Evolutionary conservation across 768 basidiomycete species (phyloP).

Genomic region (Lentinus brumalis): DNA sequence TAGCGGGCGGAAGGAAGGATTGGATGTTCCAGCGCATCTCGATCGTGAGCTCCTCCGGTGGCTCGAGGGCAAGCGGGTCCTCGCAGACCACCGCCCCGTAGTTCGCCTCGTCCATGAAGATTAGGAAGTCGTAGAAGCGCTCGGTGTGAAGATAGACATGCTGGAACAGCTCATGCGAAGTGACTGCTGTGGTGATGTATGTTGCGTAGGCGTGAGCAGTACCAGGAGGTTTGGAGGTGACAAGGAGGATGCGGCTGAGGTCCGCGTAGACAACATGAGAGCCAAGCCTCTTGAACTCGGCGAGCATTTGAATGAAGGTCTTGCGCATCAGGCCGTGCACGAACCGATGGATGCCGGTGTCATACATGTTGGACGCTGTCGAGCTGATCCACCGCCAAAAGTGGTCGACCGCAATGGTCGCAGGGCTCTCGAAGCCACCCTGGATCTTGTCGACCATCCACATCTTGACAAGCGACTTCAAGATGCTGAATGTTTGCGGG

Average conservation of each 20-base stretch:
- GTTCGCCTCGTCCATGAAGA: conserved; percentile 97
- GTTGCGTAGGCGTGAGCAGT: conserved; percentile 95
- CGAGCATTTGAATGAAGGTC: conserved; percentile 94
- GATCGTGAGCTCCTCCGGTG: conserved; percentile 67
- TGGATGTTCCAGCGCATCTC: conserved; percentile 94
- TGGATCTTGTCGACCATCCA: conserved; percentile 91
- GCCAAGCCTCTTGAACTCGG: conserved; percentile 94
- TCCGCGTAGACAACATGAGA: conserved; percentile 94
- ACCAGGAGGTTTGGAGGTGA: conserved; percentile 94
- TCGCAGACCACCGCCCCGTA: conserved; percentile 88
- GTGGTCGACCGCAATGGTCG: conserved; percentile 79
- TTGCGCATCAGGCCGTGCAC: conserved; percentile 96
- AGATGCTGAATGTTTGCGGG: conserved; percentile 78
- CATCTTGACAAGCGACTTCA: conserved; percentile 84
- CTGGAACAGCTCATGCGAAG: conserved; percentile 93
- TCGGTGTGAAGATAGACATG: conserved; percentile 86
- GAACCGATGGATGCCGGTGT: conserved; percentile 91
- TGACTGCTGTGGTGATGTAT: conserved; percentile 92
- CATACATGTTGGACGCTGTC: conserved; percentile 82
- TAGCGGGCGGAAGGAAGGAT: conserved; percentile 80
- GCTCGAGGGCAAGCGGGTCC: conserved; percentile 68
- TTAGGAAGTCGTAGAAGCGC: conserved; percentile 88
- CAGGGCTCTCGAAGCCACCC: conserved; percentile 63
- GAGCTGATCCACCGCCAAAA: conserved; percentile 99
- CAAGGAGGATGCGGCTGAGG: conserved; percentile 85